These are phyloP conservation scores for Plectosphaerella plurivora DNA, from an alignment of 2,329 filamentous ascomycete species.

Conservation along the genomic window DNA sequence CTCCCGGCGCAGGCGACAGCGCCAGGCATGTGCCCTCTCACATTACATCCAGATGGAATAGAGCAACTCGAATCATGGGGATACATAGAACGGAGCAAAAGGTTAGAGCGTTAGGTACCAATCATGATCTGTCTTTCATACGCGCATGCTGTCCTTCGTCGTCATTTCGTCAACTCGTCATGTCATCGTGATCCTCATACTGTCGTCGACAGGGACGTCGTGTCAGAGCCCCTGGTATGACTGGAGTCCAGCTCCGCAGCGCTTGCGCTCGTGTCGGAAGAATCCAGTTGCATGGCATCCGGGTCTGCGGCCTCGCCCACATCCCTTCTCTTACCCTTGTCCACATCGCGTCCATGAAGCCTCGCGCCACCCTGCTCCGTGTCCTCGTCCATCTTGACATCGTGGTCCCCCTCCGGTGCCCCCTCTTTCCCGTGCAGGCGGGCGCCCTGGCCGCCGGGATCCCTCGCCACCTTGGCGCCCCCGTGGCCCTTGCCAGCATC, in stretches of 20 bases:
- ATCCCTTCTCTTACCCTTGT: slow-evolving; percentile 18
- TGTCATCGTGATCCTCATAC: slow-evolving; percentile 10
- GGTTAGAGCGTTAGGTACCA: neutral
- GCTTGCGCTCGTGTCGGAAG: slow-evolving; percentile 32
- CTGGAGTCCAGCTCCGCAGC: slow-evolving; percentile 31
- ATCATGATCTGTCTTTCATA: neutral
- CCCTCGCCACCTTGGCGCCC: neutral
- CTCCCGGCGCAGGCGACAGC: neutral
- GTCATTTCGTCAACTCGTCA: slow-evolving; percentile 3
- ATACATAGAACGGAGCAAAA: slow-evolving; percentile 1
- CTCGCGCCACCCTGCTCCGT: slow-evolving; percentile 4
- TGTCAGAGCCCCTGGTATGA: slow-evolving; percentile 30
- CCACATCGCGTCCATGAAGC: neutral
- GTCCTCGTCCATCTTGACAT: slow-evolving; percentile 8
- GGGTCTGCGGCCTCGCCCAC: slow-evolving; percentile 3
- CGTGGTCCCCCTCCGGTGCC: slow-evolving; percentile 4
- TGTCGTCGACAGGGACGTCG: slow-evolving; percentile 29
- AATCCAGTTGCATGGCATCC: slow-evolving; percentile 15
- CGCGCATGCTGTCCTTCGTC: slow-evolving; percentile 2
- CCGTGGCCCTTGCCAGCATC: slow-evolving; percentile 1
- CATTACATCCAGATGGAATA: neutral
- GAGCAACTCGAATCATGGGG: neutral
- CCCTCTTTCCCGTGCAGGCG: neutral
- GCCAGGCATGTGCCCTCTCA: neutral
- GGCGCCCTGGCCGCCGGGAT: neutral